A percentile compares a stretch with the other conserved stretches of the same genome.
Conservation (phyloP, 2,329 filamentous ascomycete species). For the Alternaria viburni region DNA sequence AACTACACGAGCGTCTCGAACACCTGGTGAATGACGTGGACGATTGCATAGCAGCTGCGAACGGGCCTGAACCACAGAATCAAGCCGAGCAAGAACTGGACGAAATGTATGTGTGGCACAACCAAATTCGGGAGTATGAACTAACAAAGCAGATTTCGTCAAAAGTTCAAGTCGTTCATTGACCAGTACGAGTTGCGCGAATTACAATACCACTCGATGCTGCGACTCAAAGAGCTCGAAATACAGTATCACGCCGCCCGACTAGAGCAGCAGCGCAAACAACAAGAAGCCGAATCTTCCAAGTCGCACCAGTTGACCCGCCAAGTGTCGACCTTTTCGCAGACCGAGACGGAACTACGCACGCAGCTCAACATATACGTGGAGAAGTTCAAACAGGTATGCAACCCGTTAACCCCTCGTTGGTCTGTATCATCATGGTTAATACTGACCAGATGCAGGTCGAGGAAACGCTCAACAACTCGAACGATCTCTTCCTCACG, state of each 20-base stretch:
- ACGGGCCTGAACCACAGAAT: constrained; percentile 75
- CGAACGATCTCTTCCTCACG: constrained; percentile 94
- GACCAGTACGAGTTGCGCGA: constrained; percentile 97
- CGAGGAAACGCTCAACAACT: constrained; percentile 97
- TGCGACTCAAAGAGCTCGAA: constrained; percentile 94
- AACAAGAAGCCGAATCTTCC: constrained; percentile 78
- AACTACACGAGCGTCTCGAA: constrained; percentile 85
- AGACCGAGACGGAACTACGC: constrained; percentile 90
- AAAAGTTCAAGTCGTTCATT: constrained; percentile 92
- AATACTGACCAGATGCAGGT: constrained; percentile 72
- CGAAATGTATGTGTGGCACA: constrained; percentile 70
- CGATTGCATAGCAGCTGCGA: constrained; percentile 85
- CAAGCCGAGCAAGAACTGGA: constrained; percentile 87
- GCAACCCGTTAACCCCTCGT: constrained; percentile 22
- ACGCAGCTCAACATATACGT: constrained; percentile 98
- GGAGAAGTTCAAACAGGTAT: constrained; percentile 99
- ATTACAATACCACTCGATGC: constrained; percentile 87
- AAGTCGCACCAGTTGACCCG: constrained; percentile 85
- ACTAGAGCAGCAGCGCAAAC: constrained; percentile 88
- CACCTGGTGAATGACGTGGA: constrained; percentile 83
- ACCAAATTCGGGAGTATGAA: neutral
- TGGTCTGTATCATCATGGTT: constrained; percentile 45
- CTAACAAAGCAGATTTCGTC: constrained; percentile 57
- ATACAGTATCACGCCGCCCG: constrained; percentile 90
- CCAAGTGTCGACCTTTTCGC: constrained; percentile 93